Base-by-base conservation (phyloP, 164 flowering plant species). In the Protea cynaroides region DNA sequence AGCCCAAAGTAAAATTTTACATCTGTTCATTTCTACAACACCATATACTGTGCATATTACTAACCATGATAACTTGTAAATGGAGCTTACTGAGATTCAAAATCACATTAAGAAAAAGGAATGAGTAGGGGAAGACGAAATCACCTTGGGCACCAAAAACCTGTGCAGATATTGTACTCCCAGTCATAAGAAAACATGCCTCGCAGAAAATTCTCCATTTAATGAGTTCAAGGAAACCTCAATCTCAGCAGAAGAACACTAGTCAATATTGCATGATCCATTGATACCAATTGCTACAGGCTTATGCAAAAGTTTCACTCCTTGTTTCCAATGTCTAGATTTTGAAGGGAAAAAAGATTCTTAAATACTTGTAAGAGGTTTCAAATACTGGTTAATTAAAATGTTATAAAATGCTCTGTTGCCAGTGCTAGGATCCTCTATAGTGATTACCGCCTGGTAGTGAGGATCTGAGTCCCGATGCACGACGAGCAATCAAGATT, bases 291-390 rank as follows among this genome's bases (percentile, higher is more conserved):
- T 79, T 49, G 68, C 66, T 12, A 81, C 79, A 38, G 96, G 98
- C 25, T 65, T 64, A 46, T 75, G 65, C 63, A 91, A 68, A 62
- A 94, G 96, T 84, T 86, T 89, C 68, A 94, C 95, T 46, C 88
- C 98, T 81, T 94, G 98, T 76, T 85, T 91, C 90, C 92, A 85
- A 63, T 79, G 80, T 76, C 83, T 85, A 46, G 77, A 64, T 69
- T 79, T 97, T 93, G 81, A 4, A 63, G 74, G 57, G 22, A 37
- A 59, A 66, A 34, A 18, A n/a, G n/a, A n/a, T n/a, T n/a, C n/a
- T n/a, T n/a, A n/a, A n/a, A n/a, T n/a, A n/a, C n/a, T n/a, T n/a
- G n/a, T n/a, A n/a, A n/a, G n/a, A n/a, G n/a, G n/a, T 8, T 25
- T 10, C 65, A 56, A 37, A 37, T 9, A 37, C 9, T 37, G 40